These are phyloP conservation scores for Phylloporus sp. DNA, from an alignment of 768 basidiomycete genomes.

Conservation along the genomic window DNA sequence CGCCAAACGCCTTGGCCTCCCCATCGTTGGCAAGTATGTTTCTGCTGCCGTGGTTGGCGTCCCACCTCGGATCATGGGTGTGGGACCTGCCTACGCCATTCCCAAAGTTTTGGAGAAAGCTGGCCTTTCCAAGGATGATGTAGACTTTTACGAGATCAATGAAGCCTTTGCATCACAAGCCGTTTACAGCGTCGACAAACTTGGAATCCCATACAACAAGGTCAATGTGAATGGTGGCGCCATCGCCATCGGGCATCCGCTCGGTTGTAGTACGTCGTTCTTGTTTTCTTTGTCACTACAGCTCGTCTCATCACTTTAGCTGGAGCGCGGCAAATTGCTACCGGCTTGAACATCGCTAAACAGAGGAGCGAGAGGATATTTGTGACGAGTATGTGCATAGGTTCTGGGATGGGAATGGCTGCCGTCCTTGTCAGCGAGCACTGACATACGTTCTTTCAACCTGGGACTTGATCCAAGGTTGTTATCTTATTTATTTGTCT, in stretches of 20 bases:
- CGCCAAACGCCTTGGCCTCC: constrained; percentile 79
- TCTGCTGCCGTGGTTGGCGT: constrained; percentile 69
- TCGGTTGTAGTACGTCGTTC: constrained; percentile 68
- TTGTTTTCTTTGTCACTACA: constrained; percentile 4
- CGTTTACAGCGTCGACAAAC: constrained; percentile 61
- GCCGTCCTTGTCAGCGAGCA: constrained; percentile 83
- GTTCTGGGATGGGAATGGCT: constrained; percentile 88
- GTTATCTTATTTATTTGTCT: no score
- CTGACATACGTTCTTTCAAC: constrained; percentile 33
- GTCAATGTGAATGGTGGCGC: constrained; percentile 88
- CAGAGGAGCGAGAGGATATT: constrained; percentile 73
- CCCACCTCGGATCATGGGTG: constrained; percentile 84
- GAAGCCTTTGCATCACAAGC: constrained; percentile 88
- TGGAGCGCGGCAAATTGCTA: constrained; percentile 84
- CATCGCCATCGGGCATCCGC: constrained; percentile 85
- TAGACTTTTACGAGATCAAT: constrained; percentile 92
- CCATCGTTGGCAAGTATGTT: constrained; percentile 83
- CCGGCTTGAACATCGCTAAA: constrained; percentile 76
- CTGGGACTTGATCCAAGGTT: not conserved
- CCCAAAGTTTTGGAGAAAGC: constrained; percentile 65
- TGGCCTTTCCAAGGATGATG: constrained; percentile 60
- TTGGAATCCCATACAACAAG: constrained; percentile 69
- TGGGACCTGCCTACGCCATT: constrained; percentile 87
- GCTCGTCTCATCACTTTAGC: constrained; percentile 36
- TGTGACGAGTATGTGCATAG: constrained; percentile 89